A percentile compares a stretch with the other conserved stretches of the same genome.
Evolutionary conservation across 2,329 filamentous ascomycete species (phyloP).

Genomic region (Talaromyces amestolkiae): DNA sequence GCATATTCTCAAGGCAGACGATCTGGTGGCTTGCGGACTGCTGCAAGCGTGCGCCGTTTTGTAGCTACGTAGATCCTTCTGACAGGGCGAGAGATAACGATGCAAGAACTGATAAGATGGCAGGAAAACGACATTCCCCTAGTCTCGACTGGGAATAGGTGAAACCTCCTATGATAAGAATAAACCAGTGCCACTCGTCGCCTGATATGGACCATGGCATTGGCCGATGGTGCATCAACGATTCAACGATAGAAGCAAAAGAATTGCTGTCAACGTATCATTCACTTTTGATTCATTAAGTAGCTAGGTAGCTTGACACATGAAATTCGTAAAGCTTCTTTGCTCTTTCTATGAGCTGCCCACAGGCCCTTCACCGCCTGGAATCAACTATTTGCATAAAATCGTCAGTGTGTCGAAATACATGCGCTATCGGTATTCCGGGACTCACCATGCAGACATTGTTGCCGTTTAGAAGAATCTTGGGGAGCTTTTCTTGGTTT

Average conservation of each 20-base stretch:
- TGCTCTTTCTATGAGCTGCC: conserved; percentile 15
- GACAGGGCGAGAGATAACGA: not conserved
- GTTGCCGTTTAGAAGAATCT: conserved; percentile 95
- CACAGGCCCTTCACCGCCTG: conserved; percentile 70
- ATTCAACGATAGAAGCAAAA: not conserved
- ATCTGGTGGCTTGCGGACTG: not conserved
- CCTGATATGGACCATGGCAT: not conserved
- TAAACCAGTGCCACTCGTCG: not conserved
- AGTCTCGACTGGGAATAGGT: not conserved
- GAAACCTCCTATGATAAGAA: not conserved
- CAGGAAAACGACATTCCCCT: not conserved
- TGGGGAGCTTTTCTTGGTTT: conserved; percentile 81
- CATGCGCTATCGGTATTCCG: too few relatives aligned
- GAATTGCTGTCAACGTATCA: not conserved
- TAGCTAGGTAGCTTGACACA: conserved; percentile 10
- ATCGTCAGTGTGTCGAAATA: not conserved
- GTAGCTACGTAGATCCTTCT: not conserved
- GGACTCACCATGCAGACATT: conserved; percentile 94
- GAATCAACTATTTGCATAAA: conserved; percentile 62
- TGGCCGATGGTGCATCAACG: not conserved
- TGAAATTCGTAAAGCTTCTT: conserved; percentile 1
- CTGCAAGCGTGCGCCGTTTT: not conserved
- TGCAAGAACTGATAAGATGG: not conserved
- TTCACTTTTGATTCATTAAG: conserved; percentile 5
- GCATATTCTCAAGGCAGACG: not conserved